Evolutionary conservation across 345 rosid genomes (phyloP).

Genomic region (Odontarrhena argentea): DNA sequence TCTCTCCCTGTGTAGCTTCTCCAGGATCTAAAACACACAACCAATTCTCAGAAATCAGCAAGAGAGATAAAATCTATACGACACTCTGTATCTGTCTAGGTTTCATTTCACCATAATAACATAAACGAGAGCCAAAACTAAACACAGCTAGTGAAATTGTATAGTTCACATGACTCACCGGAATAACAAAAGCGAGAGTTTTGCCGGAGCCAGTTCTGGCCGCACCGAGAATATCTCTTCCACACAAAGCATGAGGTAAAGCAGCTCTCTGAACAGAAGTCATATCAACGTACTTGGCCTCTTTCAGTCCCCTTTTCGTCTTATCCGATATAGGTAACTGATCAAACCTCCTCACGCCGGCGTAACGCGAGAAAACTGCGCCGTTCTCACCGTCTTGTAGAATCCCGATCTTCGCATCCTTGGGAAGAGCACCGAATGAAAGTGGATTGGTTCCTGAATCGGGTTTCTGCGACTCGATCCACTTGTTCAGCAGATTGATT

Average conservation of each 20-base stretch:
- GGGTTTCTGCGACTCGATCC: slow-evolving; percentile 85
- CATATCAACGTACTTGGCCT: slow-evolving; percentile 59
- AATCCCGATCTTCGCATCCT: slow-evolving; percentile 58
- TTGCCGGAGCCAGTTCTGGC: slow-evolving; percentile 97
- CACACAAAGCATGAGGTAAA: slow-evolving; percentile 83
- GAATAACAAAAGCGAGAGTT: slow-evolving; percentile 86
- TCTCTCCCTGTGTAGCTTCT: slow-evolving; percentile 74
- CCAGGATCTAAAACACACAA: slow-evolving; percentile 58
- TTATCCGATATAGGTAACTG: slow-evolving; percentile 79
- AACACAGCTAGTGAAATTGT: too few species aligned
- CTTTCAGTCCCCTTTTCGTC: slow-evolving; percentile 68
- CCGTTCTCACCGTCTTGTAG: slow-evolving; percentile 42
- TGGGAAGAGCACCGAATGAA: slow-evolving; percentile 52
- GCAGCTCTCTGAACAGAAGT: slow-evolving; percentile 87
- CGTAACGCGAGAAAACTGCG: slow-evolving; percentile 57
- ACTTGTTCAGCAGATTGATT: slow-evolving; percentile 53
- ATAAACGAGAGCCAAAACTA: too few species aligned
- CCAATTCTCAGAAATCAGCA: too few species aligned
- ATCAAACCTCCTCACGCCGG: slow-evolving; percentile 59
- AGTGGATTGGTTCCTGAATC: slow-evolving; percentile 86
- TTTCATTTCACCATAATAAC: too few species aligned
- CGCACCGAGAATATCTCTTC: slow-evolving; percentile 89
- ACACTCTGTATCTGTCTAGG: too few species aligned
- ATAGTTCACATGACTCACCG: slow-evolving; percentile 50
- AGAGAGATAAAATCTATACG: too few species aligned